Conservation (phyloP, 257 asterid species). For the Penstemon eatonii region DNA sequence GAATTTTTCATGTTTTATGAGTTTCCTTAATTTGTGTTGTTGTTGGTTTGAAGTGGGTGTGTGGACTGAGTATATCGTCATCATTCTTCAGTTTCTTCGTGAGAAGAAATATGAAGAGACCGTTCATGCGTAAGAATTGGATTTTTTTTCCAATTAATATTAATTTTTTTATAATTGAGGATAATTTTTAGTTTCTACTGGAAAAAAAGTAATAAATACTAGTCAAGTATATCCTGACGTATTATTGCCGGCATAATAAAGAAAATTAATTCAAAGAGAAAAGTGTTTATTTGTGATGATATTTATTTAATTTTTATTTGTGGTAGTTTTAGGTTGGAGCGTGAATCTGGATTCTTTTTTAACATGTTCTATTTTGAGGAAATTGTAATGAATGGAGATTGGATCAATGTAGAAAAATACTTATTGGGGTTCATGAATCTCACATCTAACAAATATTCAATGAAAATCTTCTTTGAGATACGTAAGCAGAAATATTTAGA, state of each 20-base stretch:
- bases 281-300: background rate
- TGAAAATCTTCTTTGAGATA: constrained; percentile 31
- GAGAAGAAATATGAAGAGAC: constrained; percentile 25
- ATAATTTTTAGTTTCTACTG: background rate
- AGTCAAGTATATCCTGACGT: no score
- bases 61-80: constrained; percentile 11
- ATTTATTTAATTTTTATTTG: background rate
- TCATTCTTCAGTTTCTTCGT: constrained; percentile 25
- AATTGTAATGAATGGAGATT: constrained; percentile 24
- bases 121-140: constrained; percentile 16
- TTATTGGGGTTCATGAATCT: constrained; percentile 27
- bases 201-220: no score
- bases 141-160: background rate
- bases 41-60: background rate
- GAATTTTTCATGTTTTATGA: no score
- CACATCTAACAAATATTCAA: constrained; percentile 26
- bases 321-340: constrained; percentile 24
- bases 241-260: background rate
- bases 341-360: constrained; percentile 28
- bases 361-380: constrained; percentile 27
- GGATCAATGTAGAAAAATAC: constrained; percentile 30
- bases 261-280: background rate
- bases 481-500: constrained; percentile 31
- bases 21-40: background rate
- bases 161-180: background rate